Percentiles rank a stretch among this genome's conserved stretches.
Evolutionary conservation across 2,329 filamentous ascomycete genomes (phyloP).

Genomic region (Chaetomium olivaceum): DNA sequence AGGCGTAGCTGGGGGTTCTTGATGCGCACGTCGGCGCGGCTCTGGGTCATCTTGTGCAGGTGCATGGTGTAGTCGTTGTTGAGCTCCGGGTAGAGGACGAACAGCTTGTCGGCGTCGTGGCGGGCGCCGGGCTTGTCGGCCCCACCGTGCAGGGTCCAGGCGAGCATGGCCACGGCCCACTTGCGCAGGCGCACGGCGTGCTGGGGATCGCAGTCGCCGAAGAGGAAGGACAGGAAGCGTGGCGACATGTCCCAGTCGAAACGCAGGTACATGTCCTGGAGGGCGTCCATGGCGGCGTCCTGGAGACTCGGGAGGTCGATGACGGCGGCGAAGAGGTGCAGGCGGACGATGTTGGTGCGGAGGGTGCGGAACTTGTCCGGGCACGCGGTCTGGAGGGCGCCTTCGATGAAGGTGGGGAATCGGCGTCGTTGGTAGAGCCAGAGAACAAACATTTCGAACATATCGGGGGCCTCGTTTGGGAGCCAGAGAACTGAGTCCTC

Average conservation of each 20-base stretch:
- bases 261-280: constrained; percentile 60
- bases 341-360: constrained; percentile 57
- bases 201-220: constrained; percentile 53
- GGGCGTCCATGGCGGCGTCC: constrained; percentile 58
- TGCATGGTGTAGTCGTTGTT: constrained; percentile 54
- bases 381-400: constrained; percentile 36
- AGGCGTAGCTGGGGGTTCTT: constrained; percentile 64
- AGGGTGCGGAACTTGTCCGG: constrained; percentile 37
- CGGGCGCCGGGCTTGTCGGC: constrained; percentile 31
- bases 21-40: constrained; percentile 53
- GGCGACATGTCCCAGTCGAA: constrained; percentile 60
- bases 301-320: constrained; percentile 54
- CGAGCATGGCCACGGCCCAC: constrained; percentile 62
- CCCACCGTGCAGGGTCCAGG: constrained; percentile 52
- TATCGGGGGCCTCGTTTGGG: constrained; percentile 50
- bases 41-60: constrained; percentile 52
- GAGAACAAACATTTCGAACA: constrained; percentile 55
- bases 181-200: constrained; percentile 55
- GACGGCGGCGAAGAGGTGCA: constrained; percentile 59
- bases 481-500: constrained; percentile 39
- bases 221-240: constrained; percentile 53
- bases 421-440: constrained; percentile 51
- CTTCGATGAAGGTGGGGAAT: constrained; percentile 48
- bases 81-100: constrained; percentile 49
- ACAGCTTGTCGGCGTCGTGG: constrained; percentile 46